Evolutionary conservation across 2,329 filamentous ascomycete species (phyloP).

Genomic region (Calonectria pseudoturangicola): DNA sequence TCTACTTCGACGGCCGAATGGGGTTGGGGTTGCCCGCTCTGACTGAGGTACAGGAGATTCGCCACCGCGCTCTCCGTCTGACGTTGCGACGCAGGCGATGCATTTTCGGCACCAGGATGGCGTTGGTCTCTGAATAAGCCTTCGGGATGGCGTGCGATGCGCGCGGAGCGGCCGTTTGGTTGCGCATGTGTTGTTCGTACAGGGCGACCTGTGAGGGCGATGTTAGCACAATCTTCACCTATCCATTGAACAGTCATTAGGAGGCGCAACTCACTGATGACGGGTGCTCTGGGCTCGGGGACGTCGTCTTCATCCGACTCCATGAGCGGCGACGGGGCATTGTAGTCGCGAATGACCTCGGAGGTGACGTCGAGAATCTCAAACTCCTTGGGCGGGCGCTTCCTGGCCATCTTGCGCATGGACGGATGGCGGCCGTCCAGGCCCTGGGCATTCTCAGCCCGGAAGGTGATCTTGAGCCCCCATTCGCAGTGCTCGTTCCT

Average conservation of each 20-base stretch:
- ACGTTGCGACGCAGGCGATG: conserved; percentile 51
- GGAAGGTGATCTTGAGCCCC: conserved; percentile 62
- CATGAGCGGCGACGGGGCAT: conserved; percentile 49
- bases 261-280: conserved; percentile 37
- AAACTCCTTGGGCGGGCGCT: conserved; percentile 55
- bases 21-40: conserved; percentile 51
- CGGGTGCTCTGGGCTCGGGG: conserved; percentile 3
- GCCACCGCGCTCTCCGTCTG: conserved; percentile 61
- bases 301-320: conserved; percentile 45
- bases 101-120: conserved; percentile 32
- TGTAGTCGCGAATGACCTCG: conserved; percentile 62
- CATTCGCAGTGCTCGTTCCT: conserved; percentile 59
- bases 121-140: conserved; percentile 37
- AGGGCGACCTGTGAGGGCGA: not conserved
- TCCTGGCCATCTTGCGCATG: conserved; percentile 57
- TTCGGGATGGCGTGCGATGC: conserved; percentile 25
- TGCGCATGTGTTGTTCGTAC: conserved; percentile 19
- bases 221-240: not conserved
- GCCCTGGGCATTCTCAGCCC: conserved; percentile 60
- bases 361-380: conserved; percentile 62
- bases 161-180: conserved; percentile 15
- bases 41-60: conserved; percentile 60
- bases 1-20: conserved; percentile 44
- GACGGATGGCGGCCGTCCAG: conserved; percentile 58
- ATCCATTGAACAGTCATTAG: not conserved